phyloP scores from a whole-genome alignment of 805 yeast species.

The Isabelozyma gotoi region DNA sequence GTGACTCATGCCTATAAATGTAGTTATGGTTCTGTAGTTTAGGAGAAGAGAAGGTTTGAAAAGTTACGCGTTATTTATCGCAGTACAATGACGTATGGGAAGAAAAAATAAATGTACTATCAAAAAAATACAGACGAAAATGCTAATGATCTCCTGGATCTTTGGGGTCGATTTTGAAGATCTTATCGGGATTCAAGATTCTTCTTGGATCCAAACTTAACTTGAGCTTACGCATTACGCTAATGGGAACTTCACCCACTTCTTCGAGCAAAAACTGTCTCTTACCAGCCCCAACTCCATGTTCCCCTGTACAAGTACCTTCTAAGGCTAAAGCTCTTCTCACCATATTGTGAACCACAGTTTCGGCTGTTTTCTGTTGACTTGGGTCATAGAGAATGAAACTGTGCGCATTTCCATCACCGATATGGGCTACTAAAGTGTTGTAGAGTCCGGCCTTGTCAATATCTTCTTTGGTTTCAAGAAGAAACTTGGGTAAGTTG shows the following conservation, averaged over 20 bases:
- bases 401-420: slow-evolving; percentile 82
- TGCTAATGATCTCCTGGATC: slow-evolving; percentile 11
- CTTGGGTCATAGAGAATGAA: slow-evolving; percentile 58
- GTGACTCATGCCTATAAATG: background rate
- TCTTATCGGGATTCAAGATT: slow-evolving; percentile 74
- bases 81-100: no score
- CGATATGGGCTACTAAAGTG: slow-evolving; percentile 76
- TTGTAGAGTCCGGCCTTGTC: slow-evolving; percentile 50
- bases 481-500: slow-evolving; percentile 58
- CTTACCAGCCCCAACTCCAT: slow-evolving; percentile 80
- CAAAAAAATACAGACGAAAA: no score
- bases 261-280: slow-evolving; percentile 59
- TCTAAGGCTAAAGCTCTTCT: slow-evolving; percentile 38
- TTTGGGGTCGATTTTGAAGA: slow-evolving; percentile 64
- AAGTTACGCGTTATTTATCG: no score
- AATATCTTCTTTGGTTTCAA: slow-evolving; percentile 60
- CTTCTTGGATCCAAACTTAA: slow-evolving; percentile 68
- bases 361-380: slow-evolving; percentile 41
- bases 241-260: slow-evolving; percentile 63
- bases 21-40: background rate
- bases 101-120: no score
- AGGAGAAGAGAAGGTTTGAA: no score
- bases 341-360: slow-evolving; percentile 26
- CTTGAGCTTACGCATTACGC: slow-evolving; percentile 70
- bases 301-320: slow-evolving; percentile 87